Conservation (phyloP, 192 early-diverging fungal genomes). For the Backusella liffmaniae region DNA sequence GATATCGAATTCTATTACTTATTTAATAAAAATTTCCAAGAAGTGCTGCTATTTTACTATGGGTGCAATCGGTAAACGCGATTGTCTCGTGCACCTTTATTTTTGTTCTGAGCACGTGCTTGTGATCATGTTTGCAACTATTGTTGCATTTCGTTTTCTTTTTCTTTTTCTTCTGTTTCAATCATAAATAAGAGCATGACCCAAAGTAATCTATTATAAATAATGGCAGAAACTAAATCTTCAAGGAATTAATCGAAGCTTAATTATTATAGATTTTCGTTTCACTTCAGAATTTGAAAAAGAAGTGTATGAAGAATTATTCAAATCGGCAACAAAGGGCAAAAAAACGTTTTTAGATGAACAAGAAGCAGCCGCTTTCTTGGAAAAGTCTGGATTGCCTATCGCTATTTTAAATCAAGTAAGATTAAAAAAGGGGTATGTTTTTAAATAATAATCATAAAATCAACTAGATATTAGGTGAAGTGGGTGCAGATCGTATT, state of each 20-base stretch:
- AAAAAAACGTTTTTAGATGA: constrained; percentile 62
- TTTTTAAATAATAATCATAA: constrained; percentile 6
- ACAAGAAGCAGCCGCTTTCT: constrained; percentile 65
- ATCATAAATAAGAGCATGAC: neutral
- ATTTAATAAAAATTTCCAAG: neutral
- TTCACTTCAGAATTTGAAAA: constrained; percentile 41
- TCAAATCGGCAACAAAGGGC: constrained; percentile 57
- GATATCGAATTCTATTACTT: neutral
- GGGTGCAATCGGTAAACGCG: neutral
- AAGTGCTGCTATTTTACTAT: neutral
- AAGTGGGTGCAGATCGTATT: constrained; percentile 73
- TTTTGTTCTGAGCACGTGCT: neutral
- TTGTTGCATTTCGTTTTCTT: neutral
- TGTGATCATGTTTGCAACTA: neutral
- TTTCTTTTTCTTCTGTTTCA: neutral
- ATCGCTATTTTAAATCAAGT: constrained; percentile 56
- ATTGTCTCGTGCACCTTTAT: neutral
- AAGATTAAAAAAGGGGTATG: neutral
- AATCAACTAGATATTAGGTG: constrained; percentile 64
- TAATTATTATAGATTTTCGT: neutral
- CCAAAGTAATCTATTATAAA: neutral
- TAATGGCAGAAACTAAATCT: neutral
- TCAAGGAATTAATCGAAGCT: neutral
- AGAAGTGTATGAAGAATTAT: constrained; percentile 56
- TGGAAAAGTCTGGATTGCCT: constrained; percentile 64